Base-by-base conservation (phyloP, 2,329 filamentous ascomycete species). In the Talaromyces rugulosus region DNA sequence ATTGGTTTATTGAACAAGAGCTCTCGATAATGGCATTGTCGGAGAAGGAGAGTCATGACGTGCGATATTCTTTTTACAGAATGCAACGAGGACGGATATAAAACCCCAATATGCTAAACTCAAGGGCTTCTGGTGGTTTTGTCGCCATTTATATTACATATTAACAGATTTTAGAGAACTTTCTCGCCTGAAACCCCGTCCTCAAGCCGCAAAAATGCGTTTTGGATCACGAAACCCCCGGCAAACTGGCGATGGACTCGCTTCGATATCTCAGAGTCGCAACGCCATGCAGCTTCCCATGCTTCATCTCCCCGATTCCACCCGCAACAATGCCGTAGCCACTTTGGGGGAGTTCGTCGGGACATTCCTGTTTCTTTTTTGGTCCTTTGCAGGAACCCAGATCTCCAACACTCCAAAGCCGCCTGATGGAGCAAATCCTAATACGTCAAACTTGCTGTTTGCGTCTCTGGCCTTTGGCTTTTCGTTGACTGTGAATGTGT, bases 311-410 rank as follows among this genome's bases (percentile, higher is more conserved):
- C 70, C 73, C 0, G 71, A 77, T 60, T 70, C 62, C 16, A 18
- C 66, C 57, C 76, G 79, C 27, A 78, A 79, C 58, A 80, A 83
- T 66, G 63, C 80, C 53, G 74, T 83, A 50, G 81, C 79, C 33
- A 72, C 77, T 14, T 58, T 80, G 9, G 80, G 80, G 23, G 83
- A 85, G 69, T 82, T 83, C 28, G 74, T 82, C 12, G 83, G 83
- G 33, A 85, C 82, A 0, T 79, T 81, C 44, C 67, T 82, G 64
- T 82, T 82, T 68, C 71, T 82, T 18, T 81, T 81, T 70, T 80
- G 81, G 63, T 76, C 79, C 4, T 80, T 81, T 64, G 75, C 77
- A 0, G 79, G 77, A 8, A 75, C 78, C 1, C 80, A 82, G 65
- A 76, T 81, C 28, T 73, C 81, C 51, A 79, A 78, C 60, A 75